phyloP scores from a whole-genome alignment of 371 early-diverging fungal genomes.

The Mortierella sp. region DNA sequence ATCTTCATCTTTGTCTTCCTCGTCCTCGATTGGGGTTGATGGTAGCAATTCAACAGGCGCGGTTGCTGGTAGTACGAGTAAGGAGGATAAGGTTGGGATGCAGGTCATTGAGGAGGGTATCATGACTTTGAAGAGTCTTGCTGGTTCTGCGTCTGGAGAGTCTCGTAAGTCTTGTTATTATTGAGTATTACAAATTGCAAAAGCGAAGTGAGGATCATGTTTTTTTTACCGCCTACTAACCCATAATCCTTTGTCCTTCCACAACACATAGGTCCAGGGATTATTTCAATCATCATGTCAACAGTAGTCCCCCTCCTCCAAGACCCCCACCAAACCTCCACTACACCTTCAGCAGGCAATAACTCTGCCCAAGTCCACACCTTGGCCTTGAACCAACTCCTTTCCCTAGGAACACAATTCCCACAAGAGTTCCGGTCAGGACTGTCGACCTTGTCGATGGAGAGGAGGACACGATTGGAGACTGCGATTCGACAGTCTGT shows the following conservation, averaged over 20 bases:
- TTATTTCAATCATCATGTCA: conserved; percentile 49
- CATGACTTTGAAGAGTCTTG: conserved; percentile 48
- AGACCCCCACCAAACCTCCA: background rate
- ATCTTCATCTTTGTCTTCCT: background rate
- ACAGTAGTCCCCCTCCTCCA: conserved; percentile 48
- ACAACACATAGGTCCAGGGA: conserved; percentile 15
- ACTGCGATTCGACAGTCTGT: conserved; percentile 54
- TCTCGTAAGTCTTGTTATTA: conserved; percentile 24
- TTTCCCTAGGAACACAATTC: conserved; percentile 37
- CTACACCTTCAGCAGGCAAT: background rate
- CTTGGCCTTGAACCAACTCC: conserved; percentile 42
- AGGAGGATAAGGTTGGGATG: conserved; percentile 45
- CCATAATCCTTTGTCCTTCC: background rate
- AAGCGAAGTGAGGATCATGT: too few relatives aligned
- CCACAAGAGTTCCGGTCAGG: conserved; percentile 49
- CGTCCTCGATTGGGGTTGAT: background rate
- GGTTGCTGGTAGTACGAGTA: background rate
- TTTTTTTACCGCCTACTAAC: background rate
- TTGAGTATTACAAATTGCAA: too few relatives aligned
- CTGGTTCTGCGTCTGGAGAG: conserved; percentile 21
- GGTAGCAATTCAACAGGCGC: background rate
- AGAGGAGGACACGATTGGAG: conserved; percentile 47
- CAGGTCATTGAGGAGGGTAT: conserved; percentile 55
- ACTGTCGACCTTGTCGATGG: conserved; percentile 32
- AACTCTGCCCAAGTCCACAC: conserved; percentile 27